A percentile compares a stretch with the other conserved stretches of the same genome.
Evolutionary conservation across 352 stramenopile species (phyloP).

Genomic region (Globisporangium rhizosaccharum): DNA sequence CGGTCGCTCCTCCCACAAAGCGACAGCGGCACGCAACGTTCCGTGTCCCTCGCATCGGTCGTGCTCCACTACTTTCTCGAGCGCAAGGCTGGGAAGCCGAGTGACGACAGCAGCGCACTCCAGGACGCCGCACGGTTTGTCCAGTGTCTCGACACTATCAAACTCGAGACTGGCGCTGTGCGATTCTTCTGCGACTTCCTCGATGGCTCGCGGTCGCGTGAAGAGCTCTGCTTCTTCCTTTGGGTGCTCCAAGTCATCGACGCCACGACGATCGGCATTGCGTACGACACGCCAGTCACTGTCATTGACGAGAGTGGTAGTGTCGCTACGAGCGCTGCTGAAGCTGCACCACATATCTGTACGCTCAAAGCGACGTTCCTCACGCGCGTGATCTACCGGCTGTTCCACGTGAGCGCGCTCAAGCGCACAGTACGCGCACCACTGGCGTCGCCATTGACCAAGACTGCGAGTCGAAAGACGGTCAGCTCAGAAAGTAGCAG

Average conservation of each 20-base stretch:
- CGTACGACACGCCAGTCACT: conserved; percentile 28
- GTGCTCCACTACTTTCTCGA: conserved; percentile 59
- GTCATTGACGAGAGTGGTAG: not conserved
- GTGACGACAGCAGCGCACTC: conserved; percentile 24
- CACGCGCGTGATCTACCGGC: conserved; percentile 37
- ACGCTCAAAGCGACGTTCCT: conserved; percentile 50
- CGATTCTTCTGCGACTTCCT: conserved; percentile 60
- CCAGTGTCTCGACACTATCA: conserved; percentile 24
- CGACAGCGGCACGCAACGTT: not conserved
- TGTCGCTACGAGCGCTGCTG: not conserved
- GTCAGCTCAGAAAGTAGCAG: not conserved
- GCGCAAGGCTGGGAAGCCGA: conserved; percentile 14
- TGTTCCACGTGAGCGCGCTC: conserved; percentile 30
- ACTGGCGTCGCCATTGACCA: not conserved
- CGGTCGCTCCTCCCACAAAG: conserved; percentile 14
- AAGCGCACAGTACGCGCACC: not conserved
- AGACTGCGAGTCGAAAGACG: too few relatives aligned
- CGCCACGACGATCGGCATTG: conserved; percentile 35
- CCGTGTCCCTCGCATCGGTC: conserved; percentile 21
- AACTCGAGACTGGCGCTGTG: conserved; percentile 23
- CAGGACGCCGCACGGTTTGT: conserved; percentile 32
- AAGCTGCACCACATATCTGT: conserved; percentile 24
- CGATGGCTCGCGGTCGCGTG: conserved; percentile 23
- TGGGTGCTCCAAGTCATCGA: conserved; percentile 51
- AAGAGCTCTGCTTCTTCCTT: conserved; percentile 51